Evolutionary conservation across 805 yeast species (phyloP), one percentile per base, ranked within the genome.

Genomic region (Wickerhamiella bombiphila): DNA sequence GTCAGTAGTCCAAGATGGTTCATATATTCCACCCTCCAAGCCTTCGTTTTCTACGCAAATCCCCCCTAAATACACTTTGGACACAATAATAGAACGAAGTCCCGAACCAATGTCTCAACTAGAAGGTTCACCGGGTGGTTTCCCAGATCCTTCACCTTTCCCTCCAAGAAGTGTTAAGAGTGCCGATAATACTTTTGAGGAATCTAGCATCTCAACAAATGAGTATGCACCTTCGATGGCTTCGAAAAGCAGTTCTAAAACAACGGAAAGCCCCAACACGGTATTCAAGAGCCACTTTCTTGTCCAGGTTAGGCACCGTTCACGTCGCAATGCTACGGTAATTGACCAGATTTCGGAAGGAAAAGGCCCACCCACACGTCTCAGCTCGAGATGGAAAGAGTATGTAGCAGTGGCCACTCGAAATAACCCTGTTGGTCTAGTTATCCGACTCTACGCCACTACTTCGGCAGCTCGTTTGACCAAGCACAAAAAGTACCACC

Each of bases 361-460:
- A 6, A 17, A 13, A 9, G 26, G 26, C 9, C 26, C 26, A 9
- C 26, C 71, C 29, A 64, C 80, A 0, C 58, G 77, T 37, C 66
- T 80, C 1, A 43, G 65, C 7, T 86, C 80, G 40, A 59, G 83
- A 34, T 83, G 95, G 91, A 72, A 68, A 42, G 95, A 86, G 52
- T 81, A 74, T 51, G 60, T 73, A 20, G 77, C 80, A 2, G 82
- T 80, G 2, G 75, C 78, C 1, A 61, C 88, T 42, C 26, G 26
- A 9, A 9, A 13, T 24, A 13, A 24, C 13, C n/a, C n/a, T n/a
- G 13, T 13, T 9, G 13, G 13, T 9, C 26, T 24, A 24, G 26
- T 24, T 9, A 24, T 24, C 26, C 9, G 13, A 13, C 26, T 24
- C 26, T 24, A 24, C 26, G 26, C 26, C 9, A 24, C 26, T 9